phyloP scores from a whole-genome alignment of 495 filamentous ascomycete species.

The Daldinia bambusicola region DNA sequence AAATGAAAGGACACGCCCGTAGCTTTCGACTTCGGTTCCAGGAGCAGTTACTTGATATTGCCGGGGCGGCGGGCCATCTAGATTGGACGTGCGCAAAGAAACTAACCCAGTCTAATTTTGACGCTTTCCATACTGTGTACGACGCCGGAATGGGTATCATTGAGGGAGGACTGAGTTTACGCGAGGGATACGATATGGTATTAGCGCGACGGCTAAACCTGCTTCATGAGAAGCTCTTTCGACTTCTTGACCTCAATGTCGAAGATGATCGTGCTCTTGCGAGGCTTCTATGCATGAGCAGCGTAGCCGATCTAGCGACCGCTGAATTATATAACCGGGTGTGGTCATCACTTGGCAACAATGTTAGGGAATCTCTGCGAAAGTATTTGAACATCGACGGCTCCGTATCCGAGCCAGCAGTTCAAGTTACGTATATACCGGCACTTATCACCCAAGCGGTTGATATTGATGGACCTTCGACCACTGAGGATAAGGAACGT shows the following conservation, averaged over 20 bases:
- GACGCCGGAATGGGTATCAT: constrained; percentile 48
- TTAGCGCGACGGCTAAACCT: constrained; percentile 44
- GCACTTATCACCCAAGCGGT: constrained; percentile 45
- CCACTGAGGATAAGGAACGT: constrained; percentile 22
- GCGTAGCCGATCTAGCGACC: constrained; percentile 41
- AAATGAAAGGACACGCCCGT: constrained; percentile 41
- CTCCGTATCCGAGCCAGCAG: constrained; percentile 41
- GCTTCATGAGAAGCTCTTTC: constrained; percentile 42
- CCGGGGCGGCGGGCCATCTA: constrained; percentile 53
- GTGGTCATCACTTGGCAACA: constrained; percentile 42
- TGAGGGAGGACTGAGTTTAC: constrained; percentile 29
- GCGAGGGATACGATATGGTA: constrained; percentile 51
- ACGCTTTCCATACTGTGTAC: constrained; percentile 48
- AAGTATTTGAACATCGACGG: constrained; percentile 51
- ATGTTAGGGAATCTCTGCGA: constrained; percentile 33
- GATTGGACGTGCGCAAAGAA: constrained; percentile 52
- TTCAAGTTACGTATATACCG: constrained; percentile 53
- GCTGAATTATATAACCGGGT: constrained; percentile 48
- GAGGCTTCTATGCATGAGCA: constrained; percentile 52
- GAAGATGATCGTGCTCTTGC: constrained; percentile 48
- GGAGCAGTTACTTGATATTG: constrained; percentile 54
- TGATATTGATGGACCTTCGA: constrained; percentile 15
- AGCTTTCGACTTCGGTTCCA: constrained; percentile 53
- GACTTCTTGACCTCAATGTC: constrained; percentile 39
- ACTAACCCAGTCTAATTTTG: constrained; percentile 50